These are phyloP conservation scores for Quercus variabilis DNA, from an alignment of 306 rosid species.

Conservation along the genomic window DNA sequence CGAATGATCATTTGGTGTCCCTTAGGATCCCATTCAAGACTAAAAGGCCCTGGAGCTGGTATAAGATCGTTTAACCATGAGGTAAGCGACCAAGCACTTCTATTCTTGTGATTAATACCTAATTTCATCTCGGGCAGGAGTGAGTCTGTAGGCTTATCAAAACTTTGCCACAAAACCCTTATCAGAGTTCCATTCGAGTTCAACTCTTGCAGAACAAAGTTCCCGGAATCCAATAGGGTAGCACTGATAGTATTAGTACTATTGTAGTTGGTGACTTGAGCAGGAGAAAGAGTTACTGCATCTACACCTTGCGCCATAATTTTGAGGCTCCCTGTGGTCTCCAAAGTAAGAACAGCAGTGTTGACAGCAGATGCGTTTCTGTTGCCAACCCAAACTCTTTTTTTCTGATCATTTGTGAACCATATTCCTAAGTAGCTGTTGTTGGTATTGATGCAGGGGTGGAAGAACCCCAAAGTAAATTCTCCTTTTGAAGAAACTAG, in stretches of 20 bases:
- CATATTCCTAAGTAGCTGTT: too few relatives aligned
- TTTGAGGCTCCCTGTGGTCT: not conserved
- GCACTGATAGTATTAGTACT: not conserved
- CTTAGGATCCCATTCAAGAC: not conserved
- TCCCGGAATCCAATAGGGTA: conserved; percentile 2
- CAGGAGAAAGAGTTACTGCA: not conserved
- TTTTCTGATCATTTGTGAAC: too few relatives aligned
- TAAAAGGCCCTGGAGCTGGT: not conserved
- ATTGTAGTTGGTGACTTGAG: not conserved
- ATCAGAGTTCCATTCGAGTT: not conserved
- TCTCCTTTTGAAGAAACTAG: too few relatives aligned
- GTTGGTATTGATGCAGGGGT: too few relatives aligned
- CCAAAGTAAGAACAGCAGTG: not conserved
- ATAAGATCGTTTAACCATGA: not conserved
- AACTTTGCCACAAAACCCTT: conserved; percentile 12
- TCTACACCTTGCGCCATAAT: not conserved
- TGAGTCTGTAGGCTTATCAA: not conserved
- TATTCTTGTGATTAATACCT: not conserved
- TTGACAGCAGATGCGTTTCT: not conserved
- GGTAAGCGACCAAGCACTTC: not conserved
- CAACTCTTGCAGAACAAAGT: not conserved
- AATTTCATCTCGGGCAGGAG: conserved; percentile 8
- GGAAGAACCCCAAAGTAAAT: too few relatives aligned
- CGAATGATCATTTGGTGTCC: not conserved
- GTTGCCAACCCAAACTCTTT: not conserved